Conservation (phyloP, 768 basidiomycete genomes). For the Collybiopsis confluens region DNA sequence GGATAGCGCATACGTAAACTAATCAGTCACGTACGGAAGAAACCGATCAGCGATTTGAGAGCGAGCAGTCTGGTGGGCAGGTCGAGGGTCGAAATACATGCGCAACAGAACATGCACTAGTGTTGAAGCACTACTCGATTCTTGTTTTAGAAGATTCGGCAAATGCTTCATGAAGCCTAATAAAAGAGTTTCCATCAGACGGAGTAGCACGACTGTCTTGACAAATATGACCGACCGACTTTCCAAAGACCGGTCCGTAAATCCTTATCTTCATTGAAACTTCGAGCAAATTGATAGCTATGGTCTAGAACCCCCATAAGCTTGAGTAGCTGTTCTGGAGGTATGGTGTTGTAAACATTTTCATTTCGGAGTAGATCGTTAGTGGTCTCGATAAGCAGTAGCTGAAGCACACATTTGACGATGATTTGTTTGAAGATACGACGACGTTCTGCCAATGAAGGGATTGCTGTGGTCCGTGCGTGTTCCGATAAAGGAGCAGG, state of each 20-base stretch:
- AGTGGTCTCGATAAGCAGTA: slow-evolving; percentile 94
- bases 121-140: slow-evolving; percentile 94
- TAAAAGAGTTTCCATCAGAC: neutral
- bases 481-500: slow-evolving; percentile 83
- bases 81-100: slow-evolving; percentile 92
- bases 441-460: slow-evolving; percentile 68
- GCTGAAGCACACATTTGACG: slow-evolving; percentile 97
- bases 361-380: slow-evolving; percentile 92
- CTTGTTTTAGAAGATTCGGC: slow-evolving; percentile 95
- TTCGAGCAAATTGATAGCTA: slow-evolving; percentile 94
- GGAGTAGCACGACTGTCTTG: neutral
- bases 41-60: slow-evolving; percentile 75
- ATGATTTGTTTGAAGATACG: slow-evolving; percentile 97
- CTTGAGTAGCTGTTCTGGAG: slow-evolving; percentile 87
- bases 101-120: slow-evolving; percentile 86
- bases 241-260: slow-evolving; percentile 96
- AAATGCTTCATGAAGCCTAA: slow-evolving; percentile 99
- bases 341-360: slow-evolving; percentile 88
- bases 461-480: slow-evolving; percentile 39
- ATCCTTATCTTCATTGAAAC: slow-evolving; percentile 98
- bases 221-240: slow-evolving; percentile 72
- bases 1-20: slow-evolving; percentile 21
- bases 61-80: slow-evolving; percentile 80
- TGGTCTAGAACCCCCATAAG: slow-evolving; percentile 96
- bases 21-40: slow-evolving; percentile 47